Evolutionary conservation across 352 stramenopile genomes (phyloP), one percentile per base, ranked within the genome.

Genomic region (Globisporangium viniferum): DNA sequence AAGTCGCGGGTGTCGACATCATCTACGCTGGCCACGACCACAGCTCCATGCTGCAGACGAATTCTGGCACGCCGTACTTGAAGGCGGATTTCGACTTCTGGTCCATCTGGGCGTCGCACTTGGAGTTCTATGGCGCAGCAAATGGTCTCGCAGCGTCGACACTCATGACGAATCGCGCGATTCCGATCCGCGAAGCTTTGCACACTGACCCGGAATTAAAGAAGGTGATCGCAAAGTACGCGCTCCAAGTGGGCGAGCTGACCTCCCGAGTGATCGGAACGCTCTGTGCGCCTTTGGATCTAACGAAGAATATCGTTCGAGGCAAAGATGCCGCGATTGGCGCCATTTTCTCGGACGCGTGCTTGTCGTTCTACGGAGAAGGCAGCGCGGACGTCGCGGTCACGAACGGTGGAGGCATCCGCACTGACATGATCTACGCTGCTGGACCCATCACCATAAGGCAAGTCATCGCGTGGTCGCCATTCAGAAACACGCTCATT

Each of bases 71-170:
- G 58, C 76, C 86, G 63, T 91, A 90, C 74, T 57, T 92, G 57
- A 93, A 92, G 71, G 66, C 83, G 4, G 86, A 91, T 60, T 82
- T 89, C 36, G 78, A 93, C 69, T 92, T 93, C 71, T 81, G 79
- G 6, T 87, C 82, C 22, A 78, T 93, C 64, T 91, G 85, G 85
- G 58, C 66, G 39, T 88, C 85, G 3, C 76, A 78, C 51, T 68
- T 91, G 48, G 75, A 93, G 55, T 91, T 79, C 71, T 91, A 84
- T 53, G 73, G 72, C 24, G 71, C 75, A 5, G 69, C 79, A 5
- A 64, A 3, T 0, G n/a, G 44, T 18, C 78, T 80, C 57, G 41
- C 68, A 5, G 72, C 74, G 33, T 75, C 65, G 55, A 73, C 75
- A 31, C 69, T 79, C 55, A 90, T 92, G 79, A 77, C 56, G 2